Conservation (phyloP, 2,329 filamentous ascomycete species). For the Spiromastix sp. region DNA sequence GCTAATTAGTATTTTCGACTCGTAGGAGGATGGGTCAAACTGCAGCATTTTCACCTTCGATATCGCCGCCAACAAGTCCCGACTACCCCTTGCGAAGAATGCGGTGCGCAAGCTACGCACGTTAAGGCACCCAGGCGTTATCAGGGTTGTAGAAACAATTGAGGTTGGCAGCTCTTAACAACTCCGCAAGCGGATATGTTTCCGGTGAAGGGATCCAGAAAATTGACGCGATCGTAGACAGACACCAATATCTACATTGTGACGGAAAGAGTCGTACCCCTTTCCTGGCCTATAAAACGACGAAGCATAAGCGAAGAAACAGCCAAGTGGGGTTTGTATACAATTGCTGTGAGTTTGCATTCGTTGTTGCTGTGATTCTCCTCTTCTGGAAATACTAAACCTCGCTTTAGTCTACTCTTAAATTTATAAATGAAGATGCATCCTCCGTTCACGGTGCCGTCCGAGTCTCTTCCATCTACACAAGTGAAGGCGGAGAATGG, state of each 20-base stretch:
- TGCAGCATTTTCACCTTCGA: slow-evolving; percentile 98
- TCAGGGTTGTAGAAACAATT: slow-evolving; percentile 87
- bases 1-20: slow-evolving; percentile 11
- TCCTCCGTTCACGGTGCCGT: slow-evolving; percentile 83
- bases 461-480: slow-evolving; percentile 78
- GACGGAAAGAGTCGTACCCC: slow-evolving; percentile 76
- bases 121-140: slow-evolving; percentile 83
- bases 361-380: neutral
- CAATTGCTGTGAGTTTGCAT: slow-evolving; percentile 55
- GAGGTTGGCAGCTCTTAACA: slow-evolving; percentile 60
- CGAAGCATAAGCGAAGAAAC: slow-evolving; percentile 85
- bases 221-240: slow-evolving; percentile 48
- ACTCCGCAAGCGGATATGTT: slow-evolving; percentile 7
- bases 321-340: slow-evolving; percentile 90
- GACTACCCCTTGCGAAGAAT: slow-evolving; percentile 80
- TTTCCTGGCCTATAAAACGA: slow-evolving; percentile 82
- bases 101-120: slow-evolving; percentile 89
- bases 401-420: slow-evolving; percentile 63
- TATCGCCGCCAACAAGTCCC: slow-evolving; percentile 65
- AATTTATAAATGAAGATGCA: slow-evolving; percentile 92
- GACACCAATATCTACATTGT: slow-evolving; percentile 94
- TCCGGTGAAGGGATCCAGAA: neutral
- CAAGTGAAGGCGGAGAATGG: slow-evolving; percentile 95
- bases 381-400: neutral
- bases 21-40: slow-evolving; percentile 79